Evolutionary conservation across 768 basidiomycete genomes (phyloP), one percentile per base, ranked within the genome.

Genomic region (Trametes cinnabarina): DNA sequence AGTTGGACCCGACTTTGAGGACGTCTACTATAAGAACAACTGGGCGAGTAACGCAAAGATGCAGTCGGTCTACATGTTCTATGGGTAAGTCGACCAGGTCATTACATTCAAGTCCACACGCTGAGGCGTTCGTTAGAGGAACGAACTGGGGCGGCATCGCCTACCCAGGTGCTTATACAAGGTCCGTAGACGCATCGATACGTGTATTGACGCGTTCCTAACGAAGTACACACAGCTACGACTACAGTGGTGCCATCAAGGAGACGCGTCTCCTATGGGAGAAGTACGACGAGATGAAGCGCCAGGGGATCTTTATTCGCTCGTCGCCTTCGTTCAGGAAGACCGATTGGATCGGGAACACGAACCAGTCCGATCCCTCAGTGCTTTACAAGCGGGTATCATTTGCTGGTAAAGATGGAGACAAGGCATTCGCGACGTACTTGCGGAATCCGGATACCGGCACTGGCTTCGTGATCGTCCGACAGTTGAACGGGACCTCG

Each of bases 61-160:
- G 48, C 84, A 92, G 55, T 92, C 82, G 65, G 89, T 88, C 60
- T 94, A 94, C 72, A 93, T 94, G 92, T 63, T 91, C 53, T 91
- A 84, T 64, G 90, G 87, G 87, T 87, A 68, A 22, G 58, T n/a
- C 11, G 23, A 37, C 37, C 35, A 39, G 50, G 17, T 7, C 12
- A 32, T 34, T 40, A 41, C 3, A 30, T 34, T 12, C 0, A 19
- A 14, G 17, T 32, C 60, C 61, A n/a, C n/a, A 20, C 28, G 56
- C 8, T 30, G 25, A 51, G 5, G 30, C 0, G 26, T 19, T 34
- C 51, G 15, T 9, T 55, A 91, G 91, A 9, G 91, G 91, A 25
- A 92, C 91, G 0, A 91, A 87, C 8, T 93, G 90, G 90, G 91
- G 91, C 43, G 87, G 79, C 12, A 76, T 92, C 42, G 85, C 90